phyloP scores from a whole-genome alignment of 164 flowering plant species.

The Santalum album region DNA sequence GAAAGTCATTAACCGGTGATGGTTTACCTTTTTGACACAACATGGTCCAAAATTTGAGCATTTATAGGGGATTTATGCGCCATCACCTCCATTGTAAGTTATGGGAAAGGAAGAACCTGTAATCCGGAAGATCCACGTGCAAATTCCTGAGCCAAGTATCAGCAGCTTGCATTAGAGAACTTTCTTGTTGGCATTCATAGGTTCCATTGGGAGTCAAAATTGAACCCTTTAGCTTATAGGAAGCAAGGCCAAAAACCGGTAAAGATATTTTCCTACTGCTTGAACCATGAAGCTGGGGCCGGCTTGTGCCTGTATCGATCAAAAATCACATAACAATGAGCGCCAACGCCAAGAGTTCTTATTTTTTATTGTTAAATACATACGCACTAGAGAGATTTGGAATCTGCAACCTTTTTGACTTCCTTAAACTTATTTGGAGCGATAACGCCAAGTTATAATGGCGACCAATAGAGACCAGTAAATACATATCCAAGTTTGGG shows the following conservation, averaged over 20 bases:
- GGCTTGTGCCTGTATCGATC: conserved; percentile 18
- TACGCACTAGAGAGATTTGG: no score
- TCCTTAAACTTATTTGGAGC: no score
- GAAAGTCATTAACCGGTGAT: neutral
- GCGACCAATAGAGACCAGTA: no score
- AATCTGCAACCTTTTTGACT: no score
- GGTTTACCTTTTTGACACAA: no score
- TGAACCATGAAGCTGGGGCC: conserved; percentile 14
- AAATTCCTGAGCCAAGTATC: conserved; percentile 43
- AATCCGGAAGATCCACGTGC: conserved; percentile 57
- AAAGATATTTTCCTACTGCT: conserved; percentile 29
- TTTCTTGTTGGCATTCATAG: conserved; percentile 39
- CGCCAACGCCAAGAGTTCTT: no score
- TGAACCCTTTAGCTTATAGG: conserved; percentile 56
- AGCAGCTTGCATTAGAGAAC: conserved; percentile 42
- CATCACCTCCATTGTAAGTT: conserved; percentile 26
- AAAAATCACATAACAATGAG: neutral
- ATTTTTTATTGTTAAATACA: no score
- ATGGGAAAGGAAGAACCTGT: conserved; percentile 44
- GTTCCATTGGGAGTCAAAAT: conserved; percentile 34
- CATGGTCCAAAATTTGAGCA: no score
- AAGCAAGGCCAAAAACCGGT: conserved; percentile 74
- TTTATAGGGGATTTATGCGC: no score
- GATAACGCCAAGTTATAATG: no score
- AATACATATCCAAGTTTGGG: no score